Evolutionary conservation across 2,329 filamentous ascomycete genomes (phyloP).

Genomic region (Mycosphaerella sp.): DNA sequence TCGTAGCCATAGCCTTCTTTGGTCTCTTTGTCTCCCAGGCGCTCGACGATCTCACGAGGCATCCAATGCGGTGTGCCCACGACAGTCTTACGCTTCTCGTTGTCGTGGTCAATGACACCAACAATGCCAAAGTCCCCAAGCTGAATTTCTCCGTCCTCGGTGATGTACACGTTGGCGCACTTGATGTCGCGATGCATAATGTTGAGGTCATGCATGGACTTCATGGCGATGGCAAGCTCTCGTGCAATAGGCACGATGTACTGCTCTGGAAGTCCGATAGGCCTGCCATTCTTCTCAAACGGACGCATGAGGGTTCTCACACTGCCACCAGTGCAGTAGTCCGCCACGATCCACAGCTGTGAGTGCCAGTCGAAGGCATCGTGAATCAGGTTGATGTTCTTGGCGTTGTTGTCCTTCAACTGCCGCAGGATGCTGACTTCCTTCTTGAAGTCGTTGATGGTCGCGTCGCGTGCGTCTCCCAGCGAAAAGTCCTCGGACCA

Average conservation of each 20-base stretch:
- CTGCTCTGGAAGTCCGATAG: constrained; percentile 48
- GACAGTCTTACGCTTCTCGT: constrained; percentile 67
- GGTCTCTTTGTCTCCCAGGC: constrained; percentile 10
- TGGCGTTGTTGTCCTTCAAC: constrained; percentile 65
- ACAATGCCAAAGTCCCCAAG: constrained; percentile 82
- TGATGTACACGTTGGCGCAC: constrained; percentile 71
- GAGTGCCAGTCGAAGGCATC: constrained; percentile 71
- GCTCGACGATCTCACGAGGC: constrained; percentile 61
- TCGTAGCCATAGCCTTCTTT: constrained; percentile 46
- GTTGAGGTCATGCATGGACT: constrained; percentile 59
- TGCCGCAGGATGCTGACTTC: constrained; percentile 64
- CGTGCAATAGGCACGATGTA: constrained; percentile 60
- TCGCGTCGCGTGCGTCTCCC: constrained; percentile 53
- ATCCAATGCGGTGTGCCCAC: constrained; percentile 83
- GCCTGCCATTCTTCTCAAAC: constrained; percentile 17
- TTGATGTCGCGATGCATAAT: constrained; percentile 62
- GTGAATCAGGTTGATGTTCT: constrained; percentile 75
- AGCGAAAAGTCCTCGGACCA: constrained; percentile 42
- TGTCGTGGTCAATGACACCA: constrained; percentile 67
- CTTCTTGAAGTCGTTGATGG: constrained; percentile 50
- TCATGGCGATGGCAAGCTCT: constrained; percentile 56
- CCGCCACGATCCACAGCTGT: constrained; percentile 81
- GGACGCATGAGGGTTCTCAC: constrained; percentile 58
- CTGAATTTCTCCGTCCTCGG: constrained; percentile 69
- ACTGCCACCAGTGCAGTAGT: constrained; percentile 80